phyloP scores from a whole-genome alignment of 2,329 filamentous ascomycete genomes.

The Colletotrichum ledebouriae region DNA sequence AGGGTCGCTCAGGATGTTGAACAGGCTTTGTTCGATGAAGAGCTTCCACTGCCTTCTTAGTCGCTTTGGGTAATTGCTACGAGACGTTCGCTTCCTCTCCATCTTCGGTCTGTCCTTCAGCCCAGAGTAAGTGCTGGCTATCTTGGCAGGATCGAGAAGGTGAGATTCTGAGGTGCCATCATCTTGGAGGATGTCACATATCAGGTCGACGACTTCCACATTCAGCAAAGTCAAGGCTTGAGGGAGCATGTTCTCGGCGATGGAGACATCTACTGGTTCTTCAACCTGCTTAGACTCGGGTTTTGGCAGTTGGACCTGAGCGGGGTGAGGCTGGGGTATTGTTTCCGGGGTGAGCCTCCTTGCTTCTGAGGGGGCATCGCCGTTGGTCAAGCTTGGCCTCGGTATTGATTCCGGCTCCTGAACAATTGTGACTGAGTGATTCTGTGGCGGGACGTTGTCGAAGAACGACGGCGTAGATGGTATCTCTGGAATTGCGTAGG shows the following conservation, averaged over 20 bases:
- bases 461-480: conserved; percentile 55
- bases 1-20: conserved; percentile 72
- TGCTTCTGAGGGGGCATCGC: not conserved
- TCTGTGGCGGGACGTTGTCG: conserved; percentile 52
- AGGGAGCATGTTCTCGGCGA: conserved; percentile 59
- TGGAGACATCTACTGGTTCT: conserved; percentile 44
- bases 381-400: conserved; percentile 4
- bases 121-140: conserved; percentile 34
- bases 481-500: conserved; percentile 51
- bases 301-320: not conserved
- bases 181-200: conserved; percentile 71
- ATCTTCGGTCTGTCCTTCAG: conserved; percentile 45
- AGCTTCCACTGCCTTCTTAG: conserved; percentile 66
- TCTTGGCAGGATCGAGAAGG: conserved; percentile 54
- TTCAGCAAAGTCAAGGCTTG: conserved; percentile 69
- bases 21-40: conserved; percentile 75
- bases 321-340: not conserved
- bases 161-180: conserved; percentile 67
- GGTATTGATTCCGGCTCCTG: conserved; percentile 35
- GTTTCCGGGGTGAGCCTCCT: not conserved
- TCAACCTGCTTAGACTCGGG: conserved; percentile 23
- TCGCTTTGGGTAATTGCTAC: conserved; percentile 46
- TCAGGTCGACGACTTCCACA: conserved; percentile 69
- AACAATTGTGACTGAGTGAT: conserved; percentile 25
- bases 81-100: conserved; percentile 51